Base-by-base conservation (phyloP, 2,329 filamentous ascomycete genomes). In the Pochonia chlamydosporia region DNA sequence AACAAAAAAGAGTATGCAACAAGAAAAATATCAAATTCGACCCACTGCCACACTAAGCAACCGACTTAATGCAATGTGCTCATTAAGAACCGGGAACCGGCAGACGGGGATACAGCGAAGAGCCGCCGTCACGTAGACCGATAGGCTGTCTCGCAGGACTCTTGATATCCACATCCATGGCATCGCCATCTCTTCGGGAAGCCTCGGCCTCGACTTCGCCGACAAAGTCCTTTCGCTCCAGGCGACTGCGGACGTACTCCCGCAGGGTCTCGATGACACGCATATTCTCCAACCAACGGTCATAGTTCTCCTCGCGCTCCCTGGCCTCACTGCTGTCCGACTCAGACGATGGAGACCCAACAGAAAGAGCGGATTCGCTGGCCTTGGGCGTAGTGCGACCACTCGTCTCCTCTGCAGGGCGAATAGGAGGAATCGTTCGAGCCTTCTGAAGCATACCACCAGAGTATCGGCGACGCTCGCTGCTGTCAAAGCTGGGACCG, bases 381-480 rank as follows among this genome's bases (percentile, higher is more conserved):
- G 59, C 63, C 60, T 72, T 74, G 50, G 73, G 73, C 0, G 73
- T 74, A 11, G 68, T 61, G 5, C 67, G 63, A 6, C 67, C 62
- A 20, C 67, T 69, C 10, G 62, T 63, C 31, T 69, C 62, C 49
- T 67, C 60, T 23, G 64, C 33, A 57, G 60, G 36, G 57, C 42
- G 62, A 14, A 69, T 67, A 23, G 71, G 68, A 31, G 73, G 66
- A 14, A 67, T 67, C 16, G 66, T 69, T 53, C 68, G 73, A 36
- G 76, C 75, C 44, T 76, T 75, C 66, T 86, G 83, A 36, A 86
- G 76, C 73, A 85, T 78, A 42, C 82, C 81, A 35, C 82, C 81
- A 28, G 81, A 81, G 66, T 81, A 85, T 50, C 82, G 79, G 43
- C 82, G 79, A 42, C 81, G 79, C 60, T 80, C 78, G 54, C 81